These are phyloP conservation scores for Alternaria novae-zelandiae DNA, from an alignment of 2,329 filamentous ascomycete species.

Conservation along the genomic window DNA sequence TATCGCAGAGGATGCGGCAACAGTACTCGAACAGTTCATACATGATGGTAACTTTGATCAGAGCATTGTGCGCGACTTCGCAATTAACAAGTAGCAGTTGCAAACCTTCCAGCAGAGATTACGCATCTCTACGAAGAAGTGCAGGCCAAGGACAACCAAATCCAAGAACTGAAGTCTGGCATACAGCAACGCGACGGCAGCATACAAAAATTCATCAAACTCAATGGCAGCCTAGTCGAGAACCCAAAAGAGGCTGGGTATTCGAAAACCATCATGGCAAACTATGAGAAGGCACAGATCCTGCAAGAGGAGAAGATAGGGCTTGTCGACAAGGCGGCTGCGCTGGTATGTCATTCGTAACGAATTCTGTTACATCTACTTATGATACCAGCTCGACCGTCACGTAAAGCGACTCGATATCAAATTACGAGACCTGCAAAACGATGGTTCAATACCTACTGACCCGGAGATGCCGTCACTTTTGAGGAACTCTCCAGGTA, in stretches of 20 bases:
- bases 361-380: conserved; percentile 8
- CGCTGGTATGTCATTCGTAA: conserved; percentile 58
- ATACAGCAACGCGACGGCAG: conserved; percentile 76
- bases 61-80: background rate
- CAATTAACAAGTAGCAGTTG: conserved; percentile 54
- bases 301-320: conserved; percentile 77
- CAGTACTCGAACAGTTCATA: conserved; percentile 81
- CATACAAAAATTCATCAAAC: conserved; percentile 82
- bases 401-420: conserved; percentile 69
- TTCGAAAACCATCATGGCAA: conserved; percentile 69
- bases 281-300: conserved; percentile 71
- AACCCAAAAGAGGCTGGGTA: conserved; percentile 78
- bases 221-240: conserved; percentile 73
- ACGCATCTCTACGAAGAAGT: conserved; percentile 85
- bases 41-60: conserved; percentile 60
- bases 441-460: conserved; percentile 64
- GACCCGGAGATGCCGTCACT: conserved; percentile 67
- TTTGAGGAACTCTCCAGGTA: conserved; percentile 56
- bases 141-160: conserved; percentile 76
- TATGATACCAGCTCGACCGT: conserved; percentile 58
- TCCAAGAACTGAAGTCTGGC: conserved; percentile 70
- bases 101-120: conserved; percentile 82
- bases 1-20: conserved; percentile 65
- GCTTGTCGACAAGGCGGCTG: conserved; percentile 68
- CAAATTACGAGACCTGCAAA: conserved; percentile 65